These are phyloP conservation scores for Botrytis deweyae DNA, from an alignment of 2,329 filamentous ascomycete genomes.

Conservation along the genomic window DNA sequence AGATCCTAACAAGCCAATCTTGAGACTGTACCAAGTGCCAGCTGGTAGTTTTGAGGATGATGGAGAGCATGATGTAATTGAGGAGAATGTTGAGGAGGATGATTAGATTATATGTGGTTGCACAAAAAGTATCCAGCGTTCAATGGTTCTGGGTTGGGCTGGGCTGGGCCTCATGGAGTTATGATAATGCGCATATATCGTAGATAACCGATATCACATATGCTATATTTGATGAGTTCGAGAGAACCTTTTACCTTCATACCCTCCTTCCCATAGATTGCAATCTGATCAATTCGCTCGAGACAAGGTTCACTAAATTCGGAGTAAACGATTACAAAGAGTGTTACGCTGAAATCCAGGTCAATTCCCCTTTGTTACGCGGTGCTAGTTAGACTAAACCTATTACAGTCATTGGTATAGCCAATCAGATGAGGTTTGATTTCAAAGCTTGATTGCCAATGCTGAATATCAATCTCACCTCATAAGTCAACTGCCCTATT, in stretches of 20 bases:
- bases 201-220: conserved; percentile 8
- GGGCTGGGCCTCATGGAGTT: conserved; percentile 18
- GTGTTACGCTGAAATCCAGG: neutral
- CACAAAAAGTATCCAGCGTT: neutral
- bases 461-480: neutral
- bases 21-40: conserved; percentile 91
- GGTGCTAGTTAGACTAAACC: neutral
- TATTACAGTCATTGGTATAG: neutral
- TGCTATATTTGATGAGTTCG: neutral
- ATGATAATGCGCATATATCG: conserved; percentile 16
- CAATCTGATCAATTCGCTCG: neutral
- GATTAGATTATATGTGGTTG: conserved; percentile 26
- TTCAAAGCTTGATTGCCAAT: neutral
- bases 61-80: conserved; percentile 55
- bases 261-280: neutral
- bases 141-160: conserved; percentile 10
- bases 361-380: neutral
- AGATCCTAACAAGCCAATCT: conserved; percentile 96
- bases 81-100: conserved; percentile 36
- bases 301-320: neutral
- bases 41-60: conserved; percentile 87
- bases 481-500: neutral
- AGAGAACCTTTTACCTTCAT: neutral
- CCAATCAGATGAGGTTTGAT: neutral
- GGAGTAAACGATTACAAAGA: neutral